These are phyloP conservation scores for Phalaenopsis hybrid DNA, from an alignment of 116 monocot genomes.

Conservation along the genomic window DNA sequence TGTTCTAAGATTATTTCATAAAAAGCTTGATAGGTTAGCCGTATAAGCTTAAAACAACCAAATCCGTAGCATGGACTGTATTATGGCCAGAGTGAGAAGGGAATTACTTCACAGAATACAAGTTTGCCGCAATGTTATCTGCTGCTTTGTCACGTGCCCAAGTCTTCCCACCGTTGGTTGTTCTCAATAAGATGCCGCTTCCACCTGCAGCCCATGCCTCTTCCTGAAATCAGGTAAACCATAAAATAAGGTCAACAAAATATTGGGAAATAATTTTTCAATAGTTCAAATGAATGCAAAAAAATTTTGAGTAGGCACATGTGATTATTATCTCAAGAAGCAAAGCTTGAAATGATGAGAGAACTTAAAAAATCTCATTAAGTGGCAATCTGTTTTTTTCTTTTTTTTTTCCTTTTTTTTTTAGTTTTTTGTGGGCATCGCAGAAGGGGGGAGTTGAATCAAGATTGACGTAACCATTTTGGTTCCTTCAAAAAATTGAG, in stretches of 20 bases:
- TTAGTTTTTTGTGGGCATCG: no score
- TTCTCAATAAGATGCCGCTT: constrained; percentile 76
- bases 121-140: constrained; percentile 85
- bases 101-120: constrained; percentile 88
- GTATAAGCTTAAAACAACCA: background rate
- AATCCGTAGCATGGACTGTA: background rate
- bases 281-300: background rate
- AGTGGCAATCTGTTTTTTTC: no score
- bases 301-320: background rate
- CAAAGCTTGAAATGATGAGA: background rate
- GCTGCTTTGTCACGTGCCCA: constrained; percentile 95
- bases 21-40: background rate
- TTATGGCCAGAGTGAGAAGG: background rate
- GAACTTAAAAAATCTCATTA: background rate
- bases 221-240: constrained; percentile 39
- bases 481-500: no score
- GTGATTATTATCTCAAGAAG: background rate
- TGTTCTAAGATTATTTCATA: background rate
- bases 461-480: no score
- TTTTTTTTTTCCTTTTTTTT: no score
- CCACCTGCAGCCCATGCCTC: constrained; percentile 99
- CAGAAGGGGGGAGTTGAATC: no score
- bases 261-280: background rate
- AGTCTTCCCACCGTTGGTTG: constrained; percentile 78
- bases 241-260: background rate